Evolutionary conservation across 305 asterid genomes (phyloP), one percentile per base, ranked within the genome.

Genomic region (Galium porrigens): DNA sequence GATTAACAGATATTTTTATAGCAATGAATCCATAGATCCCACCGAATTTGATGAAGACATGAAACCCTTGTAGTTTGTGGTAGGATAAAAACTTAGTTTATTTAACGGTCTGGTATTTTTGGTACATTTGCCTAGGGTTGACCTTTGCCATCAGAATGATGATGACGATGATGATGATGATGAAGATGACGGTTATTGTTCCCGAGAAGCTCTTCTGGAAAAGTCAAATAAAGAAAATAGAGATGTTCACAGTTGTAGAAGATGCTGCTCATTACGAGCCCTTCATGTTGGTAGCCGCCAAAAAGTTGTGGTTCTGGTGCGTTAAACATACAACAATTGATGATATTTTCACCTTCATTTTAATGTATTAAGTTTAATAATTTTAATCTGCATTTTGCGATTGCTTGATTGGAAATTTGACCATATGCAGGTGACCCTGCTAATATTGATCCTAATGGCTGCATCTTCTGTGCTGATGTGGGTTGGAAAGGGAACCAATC

Each of bases 101-200:
- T 25, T 4, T 51, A 18, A 64, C 33, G 59, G 6, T 62, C 52
- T 34, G 48, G 32, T 59, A 18, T 63, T 32, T 7, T 56, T 65
- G 11, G 59, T 65, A 69, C 77, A 68, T 63, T 74, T 83, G 83
- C 79, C 67, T 33, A 92, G 99, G 99, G 94, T 92, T 66, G 99
- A 92, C 80, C 95, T 92, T 67, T 87, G 95, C 72, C 99, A 92
- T 82, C 94, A 87, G 75, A 69, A 91, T 71, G 82, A 77, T 64
- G 96, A 85, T 20, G 96, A 86, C 70, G 82, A 77, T 64, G 96
- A 85, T 20, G 96, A 86, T 30, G 95, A 79, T 5, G 83, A 92
- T 42, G 99, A 92, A 52, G 99, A 92, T 51, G 96, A 86, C 2
- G 89, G 65, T 49, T 79, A 71, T 69, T 73, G 77, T 73, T 78